Conservation (phyloP, 192 early-diverging fungal genomes). For the Rhizophagus clarus region DNA sequence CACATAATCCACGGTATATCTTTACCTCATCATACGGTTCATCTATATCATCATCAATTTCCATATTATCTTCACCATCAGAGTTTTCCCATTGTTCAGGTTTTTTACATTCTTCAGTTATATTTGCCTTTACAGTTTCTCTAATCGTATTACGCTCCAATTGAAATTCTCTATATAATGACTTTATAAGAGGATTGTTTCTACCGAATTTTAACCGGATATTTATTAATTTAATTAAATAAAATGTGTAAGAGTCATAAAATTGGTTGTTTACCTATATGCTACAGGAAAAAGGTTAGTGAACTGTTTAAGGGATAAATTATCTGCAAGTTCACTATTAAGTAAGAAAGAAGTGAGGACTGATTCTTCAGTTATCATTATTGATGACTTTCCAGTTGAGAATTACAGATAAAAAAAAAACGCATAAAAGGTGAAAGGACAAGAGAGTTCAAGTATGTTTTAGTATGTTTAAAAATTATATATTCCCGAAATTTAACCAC, state of each 20-base stretch:
- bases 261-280: neutral
- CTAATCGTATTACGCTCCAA: neutral
- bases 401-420: too few species aligned
- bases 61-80: constrained; percentile 5
- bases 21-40: neutral
- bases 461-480: too few species aligned
- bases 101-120: constrained; percentile 18
- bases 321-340: constrained; percentile 24
- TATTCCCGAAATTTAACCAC: too few species aligned
- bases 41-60: neutral
- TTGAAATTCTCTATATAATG: constrained; percentile 19
- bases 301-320: constrained; percentile 5
- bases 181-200: neutral
- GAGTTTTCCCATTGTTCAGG: neutral
- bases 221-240: neutral
- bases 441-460: too few species aligned
- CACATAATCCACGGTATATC: neutral
- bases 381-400: neutral
- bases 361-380: constrained; percentile 4
- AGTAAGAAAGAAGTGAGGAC: neutral
- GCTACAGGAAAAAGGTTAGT: constrained; percentile 9
- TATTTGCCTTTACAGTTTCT: constrained; percentile 3
- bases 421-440: too few species aligned
- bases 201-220: neutral
- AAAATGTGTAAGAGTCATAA: neutral